Conservation (phyloP, 2,329 filamentous ascomycete genomes). For the Fusarium sp. region DNA sequence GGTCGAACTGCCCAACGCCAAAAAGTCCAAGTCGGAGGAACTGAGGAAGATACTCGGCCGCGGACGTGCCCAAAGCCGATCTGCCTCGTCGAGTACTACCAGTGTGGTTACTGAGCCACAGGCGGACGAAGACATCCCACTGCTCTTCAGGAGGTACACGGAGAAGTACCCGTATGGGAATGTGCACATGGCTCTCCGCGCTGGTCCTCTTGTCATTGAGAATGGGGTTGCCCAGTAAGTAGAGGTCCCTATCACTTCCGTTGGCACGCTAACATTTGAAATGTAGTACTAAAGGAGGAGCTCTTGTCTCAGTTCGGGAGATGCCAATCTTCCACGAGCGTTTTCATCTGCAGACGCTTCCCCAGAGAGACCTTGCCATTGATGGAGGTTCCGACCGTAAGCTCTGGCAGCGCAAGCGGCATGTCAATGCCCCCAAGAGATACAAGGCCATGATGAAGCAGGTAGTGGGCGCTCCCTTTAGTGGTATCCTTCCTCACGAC, state of each 20-base stretch:
- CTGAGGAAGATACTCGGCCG: background rate
- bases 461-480: conserved; percentile 53
- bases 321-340: conserved; percentile 30
- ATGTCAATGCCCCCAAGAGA: conserved; percentile 39
- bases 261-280: background rate
- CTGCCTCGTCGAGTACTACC: conserved; percentile 19
- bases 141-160: conserved; percentile 45
- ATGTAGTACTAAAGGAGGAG: conserved; percentile 42
- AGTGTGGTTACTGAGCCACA: conserved; percentile 28
- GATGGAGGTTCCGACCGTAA: conserved; percentile 23
- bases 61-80: conserved; percentile 12
- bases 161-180: conserved; percentile 53
- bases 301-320: conserved; percentile 43
- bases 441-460: conserved; percentile 56
- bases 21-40: conserved; percentile 17
- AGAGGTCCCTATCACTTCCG: accelerated
- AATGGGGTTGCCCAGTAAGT: conserved; percentile 54
- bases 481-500: conserved; percentile 39
- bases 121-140: conserved; percentile 44
- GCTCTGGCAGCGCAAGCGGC: conserved; percentile 26
- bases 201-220: conserved; percentile 55
- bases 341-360: conserved; percentile 38
- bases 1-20: background rate
- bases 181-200: conserved; percentile 54
- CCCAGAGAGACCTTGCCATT: conserved; percentile 27